Percentiles rank a stretch among this genome's conserved stretches.
Conservation (phyloP, 2,329 filamentous ascomycete genomes). For the Ascosphaera acerosa region DNA sequence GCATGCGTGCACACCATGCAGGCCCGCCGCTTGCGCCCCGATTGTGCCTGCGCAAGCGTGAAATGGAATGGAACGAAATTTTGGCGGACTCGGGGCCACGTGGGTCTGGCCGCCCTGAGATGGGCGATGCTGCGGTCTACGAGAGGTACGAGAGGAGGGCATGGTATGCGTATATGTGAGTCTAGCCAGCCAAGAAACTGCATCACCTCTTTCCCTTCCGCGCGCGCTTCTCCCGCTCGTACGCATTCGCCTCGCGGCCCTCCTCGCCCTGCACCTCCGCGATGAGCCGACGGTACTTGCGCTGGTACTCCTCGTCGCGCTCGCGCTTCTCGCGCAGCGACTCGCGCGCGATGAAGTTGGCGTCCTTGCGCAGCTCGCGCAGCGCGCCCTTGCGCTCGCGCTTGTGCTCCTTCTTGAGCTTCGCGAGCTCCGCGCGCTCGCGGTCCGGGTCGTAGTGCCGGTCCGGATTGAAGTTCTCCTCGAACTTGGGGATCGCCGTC, state of each 20-base stretch:
- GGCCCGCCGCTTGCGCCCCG: too few species aligned
- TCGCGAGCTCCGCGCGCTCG: slow-evolving; percentile 62
- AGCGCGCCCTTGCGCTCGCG: slow-evolving; percentile 85
- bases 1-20: too few species aligned
- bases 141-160: not conserved
- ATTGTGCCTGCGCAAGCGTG: too few species aligned
- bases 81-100: too few species aligned
- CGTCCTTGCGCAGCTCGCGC: slow-evolving; percentile 83
- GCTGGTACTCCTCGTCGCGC: slow-evolving; percentile 79
- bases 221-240: slow-evolving; percentile 61
- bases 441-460: slow-evolving; percentile 94
- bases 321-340: slow-evolving; percentile 80
- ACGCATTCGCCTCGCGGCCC: slow-evolving; percentile 60
- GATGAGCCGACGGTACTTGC: slow-evolving; percentile 77
- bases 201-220: slow-evolving; percentile 42
- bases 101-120: too few species aligned
- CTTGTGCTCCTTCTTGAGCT: slow-evolving; percentile 77
- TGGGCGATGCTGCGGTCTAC: too few species aligned
- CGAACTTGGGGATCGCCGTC: slow-evolving; percentile 74
- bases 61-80: too few species aligned
- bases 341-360: slow-evolving; percentile 78
- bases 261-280: slow-evolving; percentile 93
- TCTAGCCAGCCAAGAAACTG: too few species aligned
- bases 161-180: too few species aligned
- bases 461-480: slow-evolving; percentile 79